A percentile compares a stretch with the other conserved stretches of the same genome.
These are phyloP conservation scores for Curvularia verruculosa DNA, from an alignment of 2,329 filamentous ascomycete genomes.

Conservation along the genomic window DNA sequence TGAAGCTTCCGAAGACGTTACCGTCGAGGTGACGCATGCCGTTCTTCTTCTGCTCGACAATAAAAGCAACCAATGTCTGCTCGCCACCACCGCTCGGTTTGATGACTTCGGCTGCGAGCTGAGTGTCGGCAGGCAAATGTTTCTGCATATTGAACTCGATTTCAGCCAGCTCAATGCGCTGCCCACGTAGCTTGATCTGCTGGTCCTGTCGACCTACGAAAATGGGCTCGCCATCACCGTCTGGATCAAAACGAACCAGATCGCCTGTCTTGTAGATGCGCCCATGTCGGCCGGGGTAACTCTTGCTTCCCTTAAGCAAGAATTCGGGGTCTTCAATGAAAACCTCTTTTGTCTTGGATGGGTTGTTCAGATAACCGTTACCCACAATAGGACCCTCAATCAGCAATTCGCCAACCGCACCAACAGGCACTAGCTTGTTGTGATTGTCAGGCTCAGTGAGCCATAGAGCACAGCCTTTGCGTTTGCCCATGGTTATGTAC, in stretches of 20 bases:
- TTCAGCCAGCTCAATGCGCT: constrained; percentile 48
- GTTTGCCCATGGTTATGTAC: constrained; percentile 48
- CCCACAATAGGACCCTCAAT: constrained; percentile 63
- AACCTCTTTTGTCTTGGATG: constrained; percentile 44
- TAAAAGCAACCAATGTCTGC: constrained; percentile 43
- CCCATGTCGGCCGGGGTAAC: constrained; percentile 60
- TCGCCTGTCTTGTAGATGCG: constrained; percentile 45
- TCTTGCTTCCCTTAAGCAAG: constrained; percentile 64
- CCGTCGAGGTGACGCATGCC: constrained; percentile 41
- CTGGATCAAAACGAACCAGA: constrained; percentile 58
- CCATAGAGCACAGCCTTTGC: constrained; percentile 47
- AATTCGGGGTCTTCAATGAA: constrained; percentile 62
- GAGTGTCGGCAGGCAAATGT: constrained; percentile 45
- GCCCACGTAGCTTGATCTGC: constrained; percentile 51
- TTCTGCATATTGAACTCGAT: constrained; percentile 51
- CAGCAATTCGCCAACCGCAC: constrained; percentile 60
- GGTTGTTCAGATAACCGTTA: constrained; percentile 46
- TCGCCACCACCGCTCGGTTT: constrained; percentile 43
- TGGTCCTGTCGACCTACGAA: constrained; percentile 48
- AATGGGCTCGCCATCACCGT: constrained; percentile 43
- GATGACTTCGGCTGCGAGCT: constrained; percentile 59
- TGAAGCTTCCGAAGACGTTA: constrained; percentile 40
- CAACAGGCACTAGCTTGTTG: constrained; percentile 45
- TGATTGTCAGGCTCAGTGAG: constrained; percentile 51
- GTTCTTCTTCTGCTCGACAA: constrained; percentile 40